Percentiles rank a stretch among this genome's conserved stretches.
These are phyloP conservation scores for Aspergillus tanneri DNA, from an alignment of 2,329 filamentous ascomycete species.

Conservation along the genomic window DNA sequence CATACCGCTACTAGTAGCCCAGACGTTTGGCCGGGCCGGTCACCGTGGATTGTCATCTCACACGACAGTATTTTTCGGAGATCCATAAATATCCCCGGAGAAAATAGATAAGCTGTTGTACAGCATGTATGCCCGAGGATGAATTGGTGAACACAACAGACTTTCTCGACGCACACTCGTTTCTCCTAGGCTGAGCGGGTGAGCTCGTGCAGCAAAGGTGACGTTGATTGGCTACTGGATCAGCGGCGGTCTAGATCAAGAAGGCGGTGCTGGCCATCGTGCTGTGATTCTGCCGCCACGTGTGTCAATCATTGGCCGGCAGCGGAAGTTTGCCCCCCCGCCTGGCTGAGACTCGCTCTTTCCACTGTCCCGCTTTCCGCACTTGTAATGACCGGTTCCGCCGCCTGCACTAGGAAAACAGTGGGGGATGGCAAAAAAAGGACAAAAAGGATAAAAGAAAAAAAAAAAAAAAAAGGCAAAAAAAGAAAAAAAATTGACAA, in stretches of 20 bases:
- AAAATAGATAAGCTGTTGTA: too few species aligned
- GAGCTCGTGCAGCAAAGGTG: background rate
- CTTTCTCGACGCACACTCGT: too few species aligned
- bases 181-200: background rate
- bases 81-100: background rate
- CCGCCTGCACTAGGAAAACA: slow-evolving; percentile 7
- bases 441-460: slow-evolving; percentile 1
- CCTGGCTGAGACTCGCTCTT: too few species aligned
- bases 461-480: background rate
- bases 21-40: too few species aligned
- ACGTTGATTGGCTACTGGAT: slow-evolving; percentile 12
- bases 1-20: too few species aligned
- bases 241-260: slow-evolving; percentile 5
- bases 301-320: slow-evolving; percentile 31
- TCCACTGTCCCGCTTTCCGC: slow-evolving; percentile 15
- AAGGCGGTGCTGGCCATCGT: slow-evolving; percentile 21
- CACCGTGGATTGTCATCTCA: too few species aligned
- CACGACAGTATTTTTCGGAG: too few species aligned
- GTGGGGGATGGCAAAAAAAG: slow-evolving; percentile 1
- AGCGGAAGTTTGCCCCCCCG: slow-evolving; percentile 10
- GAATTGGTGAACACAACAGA: too few species aligned
- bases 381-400: slow-evolving; percentile 12
- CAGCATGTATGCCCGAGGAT: too few species aligned
- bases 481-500: background rate
- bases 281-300: slow-evolving; percentile 32